Conservation (phyloP, 1,284 basidiomycete species). For the Cryptococcus sp. region DNA sequence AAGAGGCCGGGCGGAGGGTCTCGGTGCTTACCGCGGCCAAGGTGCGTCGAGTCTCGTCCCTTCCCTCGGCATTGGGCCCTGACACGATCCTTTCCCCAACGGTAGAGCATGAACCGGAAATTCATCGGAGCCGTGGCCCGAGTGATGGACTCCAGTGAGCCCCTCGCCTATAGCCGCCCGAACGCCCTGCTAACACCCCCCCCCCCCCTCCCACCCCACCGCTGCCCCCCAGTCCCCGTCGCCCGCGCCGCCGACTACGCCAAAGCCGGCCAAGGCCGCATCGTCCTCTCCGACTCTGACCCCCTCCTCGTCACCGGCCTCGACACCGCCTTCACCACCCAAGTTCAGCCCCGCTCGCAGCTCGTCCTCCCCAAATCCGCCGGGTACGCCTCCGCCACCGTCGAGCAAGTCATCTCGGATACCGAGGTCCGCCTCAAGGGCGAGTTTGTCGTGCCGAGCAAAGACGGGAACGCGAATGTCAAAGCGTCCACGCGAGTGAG, state of each 20-base stretch:
- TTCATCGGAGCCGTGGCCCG: slow-evolving; percentile 75
- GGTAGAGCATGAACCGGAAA: slow-evolving; percentile 44
- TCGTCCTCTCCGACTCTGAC: slow-evolving; percentile 71
- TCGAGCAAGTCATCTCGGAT: slow-evolving; percentile 85
- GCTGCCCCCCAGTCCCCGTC: slow-evolving; percentile 87
- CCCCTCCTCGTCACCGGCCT: slow-evolving; percentile 75
- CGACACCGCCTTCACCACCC: slow-evolving; percentile 69
- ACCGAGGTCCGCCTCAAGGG: slow-evolving; percentile 77
- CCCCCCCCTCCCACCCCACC: slow-evolving; percentile 23
- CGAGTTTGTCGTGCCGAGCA: slow-evolving; percentile 61
- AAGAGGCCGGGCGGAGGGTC: slow-evolving; percentile 78
- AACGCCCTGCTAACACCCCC: not conserved
- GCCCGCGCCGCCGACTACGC: slow-evolving; percentile 87
- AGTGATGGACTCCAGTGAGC: slow-evolving; percentile 88
- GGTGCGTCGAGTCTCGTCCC: slow-evolving; percentile 31
- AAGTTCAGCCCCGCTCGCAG: slow-evolving; percentile 78
- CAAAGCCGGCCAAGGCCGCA: slow-evolving; percentile 69
- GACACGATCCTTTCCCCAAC: not conserved
- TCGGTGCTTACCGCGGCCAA: slow-evolving; percentile 92
- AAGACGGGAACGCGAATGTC: slow-evolving; percentile 57
- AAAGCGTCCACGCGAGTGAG: slow-evolving; percentile 69
- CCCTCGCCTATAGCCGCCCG: not conserved
- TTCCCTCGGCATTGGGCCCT: not conserved
- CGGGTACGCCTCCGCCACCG: slow-evolving; percentile 74
- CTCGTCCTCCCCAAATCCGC: slow-evolving; percentile 83